Conservation (phyloP, 495 filamentous ascomycete species). For the Talaromyces liani region DNA sequence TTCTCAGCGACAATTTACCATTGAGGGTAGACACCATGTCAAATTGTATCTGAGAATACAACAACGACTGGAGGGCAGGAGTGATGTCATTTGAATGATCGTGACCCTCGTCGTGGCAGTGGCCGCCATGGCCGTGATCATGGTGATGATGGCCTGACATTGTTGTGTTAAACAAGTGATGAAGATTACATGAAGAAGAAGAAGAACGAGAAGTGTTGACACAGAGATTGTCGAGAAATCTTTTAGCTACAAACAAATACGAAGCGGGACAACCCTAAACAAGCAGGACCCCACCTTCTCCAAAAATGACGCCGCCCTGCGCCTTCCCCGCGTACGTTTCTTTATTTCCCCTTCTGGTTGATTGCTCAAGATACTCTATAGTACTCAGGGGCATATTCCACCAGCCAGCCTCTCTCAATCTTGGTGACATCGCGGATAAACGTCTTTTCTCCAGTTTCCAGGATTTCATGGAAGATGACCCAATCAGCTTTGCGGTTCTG, state of each 20-base stretch:
- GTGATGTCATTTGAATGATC: conserved; percentile 87
- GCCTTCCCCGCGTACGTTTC: background rate
- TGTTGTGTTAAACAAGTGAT: background rate
- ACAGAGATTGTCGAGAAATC: too few species aligned
- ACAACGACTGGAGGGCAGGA: conserved; percentile 75
- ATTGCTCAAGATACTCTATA: conserved; percentile 50
- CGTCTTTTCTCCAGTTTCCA: conserved; percentile 84
- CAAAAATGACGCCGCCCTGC: background rate
- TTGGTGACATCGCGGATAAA: conserved; percentile 88
- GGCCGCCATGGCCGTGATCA: conserved; percentile 35
- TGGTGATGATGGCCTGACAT: conserved; percentile 39
- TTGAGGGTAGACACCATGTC: conserved; percentile 79
- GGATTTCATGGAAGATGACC: conserved; percentile 94
- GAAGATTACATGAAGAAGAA: background rate
- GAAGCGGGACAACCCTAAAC: background rate
- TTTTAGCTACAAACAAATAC: background rate
- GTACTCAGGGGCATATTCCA: conserved; percentile 83
- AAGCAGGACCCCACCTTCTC: background rate
- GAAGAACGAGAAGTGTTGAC: background rate
- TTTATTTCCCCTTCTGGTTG: background rate
- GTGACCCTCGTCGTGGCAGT: conserved; percentile 45
- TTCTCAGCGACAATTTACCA: conserved; percentile 24
- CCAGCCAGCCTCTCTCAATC: conserved; percentile 83
- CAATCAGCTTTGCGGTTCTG: conserved; percentile 93
- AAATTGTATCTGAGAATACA: conserved; percentile 90